phyloP scores from a whole-genome alignment of 1,284 basidiomycete species.

The Austroboletus niveus region DNA sequence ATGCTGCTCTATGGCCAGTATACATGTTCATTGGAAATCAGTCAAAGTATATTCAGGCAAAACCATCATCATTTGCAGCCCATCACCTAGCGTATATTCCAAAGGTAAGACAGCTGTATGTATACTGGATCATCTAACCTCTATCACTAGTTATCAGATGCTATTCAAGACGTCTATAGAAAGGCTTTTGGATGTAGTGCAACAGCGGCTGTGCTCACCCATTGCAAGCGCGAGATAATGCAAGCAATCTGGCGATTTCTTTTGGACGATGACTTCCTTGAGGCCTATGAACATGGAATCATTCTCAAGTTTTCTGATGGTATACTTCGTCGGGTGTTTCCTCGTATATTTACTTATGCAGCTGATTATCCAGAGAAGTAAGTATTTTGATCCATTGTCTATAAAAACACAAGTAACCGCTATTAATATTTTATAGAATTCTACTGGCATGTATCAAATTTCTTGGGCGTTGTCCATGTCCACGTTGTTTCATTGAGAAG shows the following conservation, averaged over 20 bases:
- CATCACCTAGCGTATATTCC: constrained; percentile 36
- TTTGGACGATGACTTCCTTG: constrained; percentile 28
- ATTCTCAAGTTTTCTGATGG: constrained; percentile 32
- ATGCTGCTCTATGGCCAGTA: constrained; percentile 33
- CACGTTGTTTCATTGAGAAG: constrained; percentile 24
- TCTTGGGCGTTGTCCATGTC: constrained; percentile 27
- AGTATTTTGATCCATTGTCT: too few relatives aligned
- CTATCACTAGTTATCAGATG: constrained; percentile 8
- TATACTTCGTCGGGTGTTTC: constrained; percentile 23
- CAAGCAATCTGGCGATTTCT: constrained; percentile 34
- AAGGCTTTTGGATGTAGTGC: constrained; percentile 11
- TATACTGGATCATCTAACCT: neutral
- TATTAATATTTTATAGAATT: constrained; percentile 15
- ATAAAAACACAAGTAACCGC: too few relatives aligned
- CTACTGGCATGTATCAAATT: constrained; percentile 19
- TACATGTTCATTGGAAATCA: constrained; percentile 35
- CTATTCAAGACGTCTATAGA: constrained; percentile 22
- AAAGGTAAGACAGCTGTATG: constrained; percentile 12
- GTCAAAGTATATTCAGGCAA: constrained; percentile 29
- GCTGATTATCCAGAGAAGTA: constrained; percentile 27
- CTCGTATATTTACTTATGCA: constrained; percentile 32
- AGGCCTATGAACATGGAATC: constrained; percentile 33
- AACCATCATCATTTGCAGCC: constrained; percentile 20
- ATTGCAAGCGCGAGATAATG: constrained; percentile 32
- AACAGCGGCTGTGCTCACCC: constrained; percentile 20